These are phyloP conservation scores for Globisporangium camurandrum DNA, from an alignment of 352 stramenopile genomes.

Conservation along the genomic window DNA sequence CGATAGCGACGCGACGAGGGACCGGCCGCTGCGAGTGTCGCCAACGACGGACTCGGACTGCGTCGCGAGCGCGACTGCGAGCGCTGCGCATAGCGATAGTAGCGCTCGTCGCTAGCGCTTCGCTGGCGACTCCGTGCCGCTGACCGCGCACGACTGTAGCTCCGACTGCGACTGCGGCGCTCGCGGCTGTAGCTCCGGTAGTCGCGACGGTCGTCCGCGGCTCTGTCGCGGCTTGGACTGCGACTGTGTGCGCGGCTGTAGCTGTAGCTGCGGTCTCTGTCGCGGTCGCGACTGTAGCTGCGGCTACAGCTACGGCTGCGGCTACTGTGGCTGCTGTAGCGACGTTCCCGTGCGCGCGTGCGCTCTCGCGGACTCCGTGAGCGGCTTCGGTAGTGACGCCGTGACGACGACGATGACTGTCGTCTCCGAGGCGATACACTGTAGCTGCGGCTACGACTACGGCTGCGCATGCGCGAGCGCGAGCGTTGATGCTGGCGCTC, in stretches of 20 bases:
- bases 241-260: constrained; percentile 1
- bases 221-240: constrained; percentile 7
- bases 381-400: constrained; percentile 4
- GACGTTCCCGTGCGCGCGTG: neutral
- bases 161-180: constrained; percentile 10
- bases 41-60: neutral
- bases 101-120: constrained; percentile 5
- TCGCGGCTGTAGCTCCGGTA: constrained; percentile 9
- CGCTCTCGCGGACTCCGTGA: constrained; percentile 6
- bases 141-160: constrained; percentile 16
- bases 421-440: neutral
- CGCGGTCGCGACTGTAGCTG: neutral
- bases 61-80: constrained; percentile 4
- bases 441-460: constrained; percentile 18
- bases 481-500: no score
- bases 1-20: neutral
- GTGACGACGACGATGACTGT: neutral
- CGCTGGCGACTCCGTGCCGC: neutral
- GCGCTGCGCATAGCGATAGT: no score
- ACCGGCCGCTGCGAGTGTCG: neutral
- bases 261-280: neutral
- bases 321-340: neutral
- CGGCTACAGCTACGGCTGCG: neutral
- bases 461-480: neutral
- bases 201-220: neutral